Evolutionary conservation across 192 early-diverging fungal genomes (phyloP), one percentile per base, ranked within the genome.

Genomic region (Oehlia diaphana): DNA sequence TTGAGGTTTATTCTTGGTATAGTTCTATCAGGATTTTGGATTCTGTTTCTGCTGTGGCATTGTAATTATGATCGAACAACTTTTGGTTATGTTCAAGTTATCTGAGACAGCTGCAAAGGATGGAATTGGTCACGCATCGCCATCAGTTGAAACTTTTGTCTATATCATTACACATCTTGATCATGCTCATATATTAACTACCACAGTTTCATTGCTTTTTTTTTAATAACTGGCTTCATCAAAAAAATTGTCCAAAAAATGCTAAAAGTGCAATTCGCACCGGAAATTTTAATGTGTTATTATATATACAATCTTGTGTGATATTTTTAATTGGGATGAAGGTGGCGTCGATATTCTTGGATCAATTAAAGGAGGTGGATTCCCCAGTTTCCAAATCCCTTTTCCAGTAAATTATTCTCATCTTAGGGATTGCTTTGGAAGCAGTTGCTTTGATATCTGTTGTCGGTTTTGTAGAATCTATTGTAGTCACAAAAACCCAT

Each of bases 21-120:
- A 85, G 94, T 99, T 83, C 91, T 97, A 44, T 88, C 99, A 19
- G 98, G 98, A n/a, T 99, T 99, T 82, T 99, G 53, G 98, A 99
- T 83, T 97, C 96, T 28, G 92, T 99, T 64, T 92, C 95, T 31
- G 98, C 96, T 37, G 95, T 97, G 0, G 98, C 96, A 7, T 95
- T 37, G 96, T 98, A 0, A 90, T 99, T 23, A 91, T 96, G 72
- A 92, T 98, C 58, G 94, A 98, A 78, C 97, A 98, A 87, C 83
- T 86, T 19, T 90, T 92, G 67, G 88, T 89, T 26, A 86, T 99
- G 79, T 86, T 97, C 67, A 95, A 95, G 0, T 79, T 92, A 50
- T 82, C 82, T 0, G 79, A 79, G 6, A 10, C 80, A 4, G 83
- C 86, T 39, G 83, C 89, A 44, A 63, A 83, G 2, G 80, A 81